Evolutionary conservation across 2,329 filamentous ascomycete species (phyloP), one percentile per base, ranked within the genome.

Genomic region (Diaporthe nobilis): DNA sequence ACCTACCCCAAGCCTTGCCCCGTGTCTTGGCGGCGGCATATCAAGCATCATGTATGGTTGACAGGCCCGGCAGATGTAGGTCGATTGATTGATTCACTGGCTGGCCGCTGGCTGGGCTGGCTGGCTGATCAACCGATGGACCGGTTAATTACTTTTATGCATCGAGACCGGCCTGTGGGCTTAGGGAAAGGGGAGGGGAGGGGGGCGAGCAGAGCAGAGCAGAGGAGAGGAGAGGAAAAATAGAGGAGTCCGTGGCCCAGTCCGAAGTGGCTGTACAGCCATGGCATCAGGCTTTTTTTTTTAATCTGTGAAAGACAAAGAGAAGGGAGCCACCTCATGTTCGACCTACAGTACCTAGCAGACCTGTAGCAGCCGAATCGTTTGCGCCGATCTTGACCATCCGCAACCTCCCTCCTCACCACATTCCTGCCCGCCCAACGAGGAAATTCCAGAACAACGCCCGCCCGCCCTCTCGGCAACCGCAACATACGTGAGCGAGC

Each of bases 341-440:
- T 47, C 17, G 25, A 65, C 42, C 60, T 22, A 63, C 22, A 34
- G 34, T 34, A 34, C 37, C 10, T 13, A 10, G 37, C 37, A 39
- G 37, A 65, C 61, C 65, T 42, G 47, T 55, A 42, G 49, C 65
- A 25, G 49, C 65, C 65, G 49, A 37, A 12, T 68, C 34, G 31
- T 51, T 4, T 53, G 63, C 63, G 44, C 31, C 47, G 22, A 42
- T 25, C 63, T 34, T 53, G 47, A 39, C 47, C 47, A 17, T 39
- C 2, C 65, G n/a, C 63, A 34, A 13, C n/a, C 49, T 70, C 37
- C 34, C 65, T 53, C 65, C 39, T 68, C 17, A 63, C 37, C 28
- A 4, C 58, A 44, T 10, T 34, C n/a, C n/a, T 17, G 17, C 37
- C n/a, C 31, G 44, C 34, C n/a, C 53, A 72, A 76, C 42, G 72